Evolutionary conservation across 2,329 filamentous ascomycete species (phyloP).

Genomic region (Exophiala bonariae): DNA sequence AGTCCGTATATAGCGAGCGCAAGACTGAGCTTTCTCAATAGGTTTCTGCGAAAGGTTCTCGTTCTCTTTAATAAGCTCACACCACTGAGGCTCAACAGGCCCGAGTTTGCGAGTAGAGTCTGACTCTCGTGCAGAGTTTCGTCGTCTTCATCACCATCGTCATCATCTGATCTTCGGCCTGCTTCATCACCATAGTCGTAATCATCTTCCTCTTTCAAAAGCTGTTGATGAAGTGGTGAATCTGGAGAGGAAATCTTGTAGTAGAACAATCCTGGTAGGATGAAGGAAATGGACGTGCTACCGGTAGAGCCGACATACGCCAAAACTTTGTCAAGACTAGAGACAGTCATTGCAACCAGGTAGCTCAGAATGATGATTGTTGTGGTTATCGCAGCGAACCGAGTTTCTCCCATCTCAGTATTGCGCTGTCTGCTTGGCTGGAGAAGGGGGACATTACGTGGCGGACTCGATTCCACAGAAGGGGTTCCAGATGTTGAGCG

Average conservation of each 20-base stretch:
- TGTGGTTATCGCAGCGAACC: conserved; percentile 88
- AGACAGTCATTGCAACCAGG: conserved; percentile 85
- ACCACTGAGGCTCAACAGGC: conserved; percentile 55
- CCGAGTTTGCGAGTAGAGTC: conserved; percentile 38
- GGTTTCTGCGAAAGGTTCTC: conserved; percentile 63
- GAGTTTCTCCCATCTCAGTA: conserved; percentile 74
- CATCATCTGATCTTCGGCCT: conserved; percentile 36
- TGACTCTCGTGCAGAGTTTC: conserved; percentile 30
- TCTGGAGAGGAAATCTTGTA: conserved; percentile 96
- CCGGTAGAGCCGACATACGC: conserved; percentile 95
- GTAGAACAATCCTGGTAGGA: conserved; percentile 93
- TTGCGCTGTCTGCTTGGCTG: conserved; percentile 42
- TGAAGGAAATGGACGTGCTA: conserved; percentile 94
- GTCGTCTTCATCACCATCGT: conserved; percentile 49
- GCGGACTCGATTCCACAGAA: conserved; percentile 38
- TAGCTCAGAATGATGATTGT: conserved; percentile 82
- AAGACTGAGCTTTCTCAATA: conserved; percentile 71
- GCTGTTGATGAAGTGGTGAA: conserved; percentile 77
- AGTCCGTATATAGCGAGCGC: conserved; percentile 79
- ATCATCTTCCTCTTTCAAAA: conserved; percentile 88
- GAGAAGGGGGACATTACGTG: conserved; percentile 42
- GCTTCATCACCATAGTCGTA: conserved; percentile 56
- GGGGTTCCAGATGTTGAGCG: conserved; percentile 28
- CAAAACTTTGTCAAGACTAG: conserved; percentile 83
- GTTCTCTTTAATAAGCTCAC: conserved; percentile 40